Conservation (phyloP, 805 yeast genomes). For the Kluyveromyces nonfermentans region DNA sequence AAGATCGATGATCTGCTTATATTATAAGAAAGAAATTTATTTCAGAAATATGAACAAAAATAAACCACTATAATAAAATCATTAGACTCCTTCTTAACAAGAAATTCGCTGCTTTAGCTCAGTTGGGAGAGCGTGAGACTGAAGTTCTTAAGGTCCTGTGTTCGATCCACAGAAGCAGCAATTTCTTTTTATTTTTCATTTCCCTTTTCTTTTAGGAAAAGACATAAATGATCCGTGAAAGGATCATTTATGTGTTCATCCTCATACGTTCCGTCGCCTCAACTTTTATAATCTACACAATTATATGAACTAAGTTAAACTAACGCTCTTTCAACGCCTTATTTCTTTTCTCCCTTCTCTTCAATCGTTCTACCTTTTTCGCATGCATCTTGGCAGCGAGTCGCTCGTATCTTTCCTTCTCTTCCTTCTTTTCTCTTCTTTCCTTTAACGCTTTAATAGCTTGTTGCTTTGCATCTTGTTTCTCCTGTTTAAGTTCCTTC, state of each 20-base stretch:
- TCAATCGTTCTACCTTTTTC: conserved; percentile 82
- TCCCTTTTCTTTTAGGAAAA: background rate
- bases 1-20: no score
- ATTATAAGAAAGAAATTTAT: no score
- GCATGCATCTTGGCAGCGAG: conserved; percentile 84
- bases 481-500: conserved; percentile 69
- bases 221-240: background rate
- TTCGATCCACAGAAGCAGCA: conserved; percentile 77
- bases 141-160: conserved; percentile 71
- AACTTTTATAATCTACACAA: background rate
- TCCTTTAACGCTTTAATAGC: conserved; percentile 53
- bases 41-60: no score
- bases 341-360: conserved; percentile 89
- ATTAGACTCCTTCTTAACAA: no score
- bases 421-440: conserved; percentile 73
- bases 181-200: conserved; percentile 7
- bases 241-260: background rate
- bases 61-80: no score
- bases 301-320: background rate
- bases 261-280: no score
- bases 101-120: conserved; percentile 32
- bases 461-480: conserved; percentile 47
- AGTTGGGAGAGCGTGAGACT: conserved; percentile 39
- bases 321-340: conserved; percentile 86
- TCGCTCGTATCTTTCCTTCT: conserved; percentile 76